Conservation (phyloP, 179 eudicot species). For the Carnegiea gigantea region DNA sequence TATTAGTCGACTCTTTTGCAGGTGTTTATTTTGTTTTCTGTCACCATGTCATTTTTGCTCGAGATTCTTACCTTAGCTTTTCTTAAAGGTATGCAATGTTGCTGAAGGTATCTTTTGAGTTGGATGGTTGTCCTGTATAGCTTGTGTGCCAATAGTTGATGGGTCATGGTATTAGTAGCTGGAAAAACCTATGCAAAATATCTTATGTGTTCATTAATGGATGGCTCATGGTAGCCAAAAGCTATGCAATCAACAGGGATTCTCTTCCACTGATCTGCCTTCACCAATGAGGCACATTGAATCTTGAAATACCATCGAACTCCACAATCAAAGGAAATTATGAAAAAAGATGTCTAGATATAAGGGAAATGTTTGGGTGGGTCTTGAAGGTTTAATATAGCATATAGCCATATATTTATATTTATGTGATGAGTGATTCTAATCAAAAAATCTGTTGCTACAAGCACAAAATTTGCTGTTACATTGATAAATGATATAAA, state of each 20-base stretch:
- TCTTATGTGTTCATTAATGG: not conserved
- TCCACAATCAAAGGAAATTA: too few species aligned
- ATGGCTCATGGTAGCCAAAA: not conserved
- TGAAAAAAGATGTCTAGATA: too few species aligned
- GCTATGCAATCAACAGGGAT: not conserved
- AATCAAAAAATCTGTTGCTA: too few species aligned
- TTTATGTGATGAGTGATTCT: too few species aligned
- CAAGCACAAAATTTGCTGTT: too few species aligned
- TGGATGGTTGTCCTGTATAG: not conserved
- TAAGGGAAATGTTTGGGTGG: too few species aligned
- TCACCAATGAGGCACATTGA: not conserved
- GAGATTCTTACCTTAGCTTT: conserved; percentile 52
- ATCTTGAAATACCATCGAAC: too few species aligned
- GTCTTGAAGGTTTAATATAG: too few species aligned
- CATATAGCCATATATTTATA: too few species aligned
- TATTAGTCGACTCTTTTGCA: conserved; percentile 34
- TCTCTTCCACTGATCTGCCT: not conserved
- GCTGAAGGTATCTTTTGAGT: not conserved
- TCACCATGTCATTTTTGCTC: conserved; percentile 55
- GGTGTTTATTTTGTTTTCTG: conserved; percentile 92
- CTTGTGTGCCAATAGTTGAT: not conserved
- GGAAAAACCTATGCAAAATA: not conserved
- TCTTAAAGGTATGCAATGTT: conserved; percentile 57
- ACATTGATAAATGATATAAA: too few species aligned
- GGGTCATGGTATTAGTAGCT: not conserved